phyloP scores from a whole-genome alignment of 441 rosid species.

The Croton laevigatus region DNA sequence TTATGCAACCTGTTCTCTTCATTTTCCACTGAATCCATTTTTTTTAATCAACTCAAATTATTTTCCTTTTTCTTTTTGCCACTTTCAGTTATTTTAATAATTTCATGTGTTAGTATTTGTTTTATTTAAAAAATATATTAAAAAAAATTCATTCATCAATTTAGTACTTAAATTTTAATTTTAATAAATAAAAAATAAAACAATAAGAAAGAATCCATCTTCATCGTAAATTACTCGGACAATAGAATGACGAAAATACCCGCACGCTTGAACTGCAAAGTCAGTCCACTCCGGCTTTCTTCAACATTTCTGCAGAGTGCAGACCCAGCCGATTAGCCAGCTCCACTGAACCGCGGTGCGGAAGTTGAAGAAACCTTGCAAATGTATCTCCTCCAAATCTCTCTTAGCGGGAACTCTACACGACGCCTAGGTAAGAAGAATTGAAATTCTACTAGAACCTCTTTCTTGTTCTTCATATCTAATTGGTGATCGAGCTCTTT shows the following conservation, averaged over 20 bases:
- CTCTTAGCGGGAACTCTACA: background rate
- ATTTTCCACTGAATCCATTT: too few species aligned
- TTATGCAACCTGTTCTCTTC: too few species aligned
- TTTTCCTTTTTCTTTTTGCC: too few species aligned
- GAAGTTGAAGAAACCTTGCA: background rate
- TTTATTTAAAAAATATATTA: too few species aligned
- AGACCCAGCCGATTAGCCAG: background rate
- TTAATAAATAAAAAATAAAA: too few species aligned
- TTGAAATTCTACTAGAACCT: background rate
- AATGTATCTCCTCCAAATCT: conserved; percentile 5
- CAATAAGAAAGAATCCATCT: too few species aligned
- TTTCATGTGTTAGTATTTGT: too few species aligned
- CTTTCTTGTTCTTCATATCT: background rate
- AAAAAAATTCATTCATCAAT: too few species aligned
- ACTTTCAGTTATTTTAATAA: too few species aligned
- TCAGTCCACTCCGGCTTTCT: background rate
- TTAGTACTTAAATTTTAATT: too few species aligned
- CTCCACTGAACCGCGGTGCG: background rate
- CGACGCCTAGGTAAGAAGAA: background rate
- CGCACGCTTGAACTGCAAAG: background rate
- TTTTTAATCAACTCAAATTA: too few species aligned
- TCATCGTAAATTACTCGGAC: background rate
- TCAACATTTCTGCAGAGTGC: background rate
- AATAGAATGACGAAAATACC: background rate
- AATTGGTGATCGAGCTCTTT: background rate